Conservation (phyloP, 2,329 filamentous ascomycete genomes). For the Penicillium griseofulvum region DNA sequence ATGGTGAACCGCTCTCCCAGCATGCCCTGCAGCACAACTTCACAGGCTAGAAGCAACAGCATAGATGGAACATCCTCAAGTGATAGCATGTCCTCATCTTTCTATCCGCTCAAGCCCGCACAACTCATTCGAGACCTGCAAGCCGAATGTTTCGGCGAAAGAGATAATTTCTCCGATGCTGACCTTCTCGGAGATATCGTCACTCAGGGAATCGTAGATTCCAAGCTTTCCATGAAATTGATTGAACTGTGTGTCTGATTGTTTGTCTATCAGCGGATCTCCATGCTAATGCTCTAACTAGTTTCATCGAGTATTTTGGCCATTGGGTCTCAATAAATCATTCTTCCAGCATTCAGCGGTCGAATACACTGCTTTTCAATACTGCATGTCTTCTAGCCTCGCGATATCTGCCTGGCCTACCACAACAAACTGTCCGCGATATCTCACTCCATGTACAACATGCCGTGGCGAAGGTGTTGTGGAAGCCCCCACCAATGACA, state of each 20-base stretch:
- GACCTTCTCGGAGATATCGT: slow-evolving; percentile 27
- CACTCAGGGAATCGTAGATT: slow-evolving; percentile 31
- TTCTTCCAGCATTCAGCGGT: slow-evolving; percentile 28
- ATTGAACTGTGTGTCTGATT: slow-evolving; percentile 30
- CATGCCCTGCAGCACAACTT: slow-evolving; percentile 16
- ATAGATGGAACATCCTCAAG: slow-evolving; percentile 24
- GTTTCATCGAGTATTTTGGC: slow-evolving; percentile 35
- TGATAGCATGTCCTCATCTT: slow-evolving; percentile 21
- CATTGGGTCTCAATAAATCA: slow-evolving; percentile 33
- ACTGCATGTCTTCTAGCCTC: slow-evolving; percentile 35
- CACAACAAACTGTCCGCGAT: slow-evolving; percentile 26
- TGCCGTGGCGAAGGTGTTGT: slow-evolving; percentile 29
- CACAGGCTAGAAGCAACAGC: slow-evolving; percentile 21
- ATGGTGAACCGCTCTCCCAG: slow-evolving; percentile 29
- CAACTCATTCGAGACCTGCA: slow-evolving; percentile 35
- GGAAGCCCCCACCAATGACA: slow-evolving; percentile 30
- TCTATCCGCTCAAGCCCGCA: slow-evolving; percentile 29
- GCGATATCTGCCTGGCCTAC: slow-evolving; percentile 34
- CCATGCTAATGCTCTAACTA: slow-evolving; percentile 10
- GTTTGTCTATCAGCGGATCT: not conserved
- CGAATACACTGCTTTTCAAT: slow-evolving; percentile 33
- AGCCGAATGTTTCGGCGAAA: slow-evolving; percentile 31
- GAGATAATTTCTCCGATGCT: slow-evolving; percentile 23
- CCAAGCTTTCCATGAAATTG: slow-evolving; percentile 31
- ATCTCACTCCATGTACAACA: slow-evolving; percentile 35